These are phyloP conservation scores for Kwoniella sp. DNA, from an alignment of 768 basidiomycete genomes.

Conservation along the genomic window DNA sequence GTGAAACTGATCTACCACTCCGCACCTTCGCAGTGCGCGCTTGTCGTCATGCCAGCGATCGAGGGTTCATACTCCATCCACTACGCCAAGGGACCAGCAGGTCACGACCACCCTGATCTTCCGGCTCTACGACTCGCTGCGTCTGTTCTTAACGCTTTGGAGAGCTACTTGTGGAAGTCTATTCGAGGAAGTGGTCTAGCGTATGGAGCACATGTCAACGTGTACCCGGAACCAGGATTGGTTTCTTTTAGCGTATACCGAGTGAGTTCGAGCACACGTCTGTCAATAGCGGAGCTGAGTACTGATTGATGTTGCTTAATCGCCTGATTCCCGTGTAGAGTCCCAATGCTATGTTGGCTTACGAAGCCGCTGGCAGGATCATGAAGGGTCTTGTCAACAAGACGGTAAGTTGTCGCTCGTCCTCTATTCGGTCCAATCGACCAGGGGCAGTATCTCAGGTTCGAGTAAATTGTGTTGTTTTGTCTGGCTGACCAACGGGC, in stretches of 20 bases:
- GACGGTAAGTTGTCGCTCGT: conserved; percentile 61
- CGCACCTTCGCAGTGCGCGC: conserved; percentile 58
- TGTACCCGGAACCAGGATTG: conserved; percentile 77
- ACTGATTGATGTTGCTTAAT: no score
- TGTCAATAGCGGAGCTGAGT: no score
- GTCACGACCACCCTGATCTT: conserved; percentile 79
- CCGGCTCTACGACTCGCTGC: conserved; percentile 81
- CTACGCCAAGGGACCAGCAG: conserved; percentile 74
- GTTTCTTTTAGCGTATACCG: conserved; percentile 77
- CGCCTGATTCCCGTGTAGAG: conserved; percentile 21
- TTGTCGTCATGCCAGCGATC: conserved; percentile 88
- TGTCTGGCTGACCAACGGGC: conserved; percentile 17
- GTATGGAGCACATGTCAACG: conserved; percentile 77
- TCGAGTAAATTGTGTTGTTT: background rate
- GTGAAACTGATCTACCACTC: conserved; percentile 6
- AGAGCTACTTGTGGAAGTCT: conserved; percentile 89
- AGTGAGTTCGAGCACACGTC: conserved; percentile 30
- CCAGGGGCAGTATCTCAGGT: conserved; percentile 22
- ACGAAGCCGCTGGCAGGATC: conserved; percentile 75
- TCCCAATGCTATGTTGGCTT: conserved; percentile 65
- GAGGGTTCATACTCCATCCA: conserved; percentile 87
- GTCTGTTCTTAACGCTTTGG: conserved; percentile 87
- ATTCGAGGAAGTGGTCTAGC: conserved; percentile 94
- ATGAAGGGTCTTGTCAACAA: conserved; percentile 79
- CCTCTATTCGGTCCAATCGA: conserved; percentile 31